These are phyloP conservation scores for Verticillium isaacii DNA, from an alignment of 2,329 filamentous ascomycete genomes.

Conservation along the genomic window DNA sequence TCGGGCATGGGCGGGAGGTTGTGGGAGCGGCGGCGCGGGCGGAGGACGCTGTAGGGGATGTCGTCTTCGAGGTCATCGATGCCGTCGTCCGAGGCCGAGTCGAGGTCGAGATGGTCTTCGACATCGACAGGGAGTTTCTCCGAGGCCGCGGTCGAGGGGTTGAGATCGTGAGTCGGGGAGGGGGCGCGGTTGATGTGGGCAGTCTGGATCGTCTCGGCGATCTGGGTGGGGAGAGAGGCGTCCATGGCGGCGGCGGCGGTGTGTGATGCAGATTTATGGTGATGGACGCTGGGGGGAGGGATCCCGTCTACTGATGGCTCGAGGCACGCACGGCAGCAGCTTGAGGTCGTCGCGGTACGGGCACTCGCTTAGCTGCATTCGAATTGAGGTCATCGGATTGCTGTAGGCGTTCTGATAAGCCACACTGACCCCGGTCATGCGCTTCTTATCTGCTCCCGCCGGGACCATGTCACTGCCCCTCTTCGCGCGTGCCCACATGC, in stretches of 20 bases:
- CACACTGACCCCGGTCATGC: not conserved
- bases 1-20: constrained; percentile 70
- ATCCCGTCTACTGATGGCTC: not conserved
- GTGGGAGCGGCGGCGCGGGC: constrained; percentile 41
- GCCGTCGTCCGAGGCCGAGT: constrained; percentile 32
- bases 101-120: constrained; percentile 25
- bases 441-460: not conserved
- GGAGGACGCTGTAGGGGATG: constrained; percentile 62
- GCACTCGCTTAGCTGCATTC: not conserved
- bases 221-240: constrained; percentile 55
- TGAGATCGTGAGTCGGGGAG: constrained; percentile 69
- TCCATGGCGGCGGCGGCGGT: constrained; percentile 30
- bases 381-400: not conserved
- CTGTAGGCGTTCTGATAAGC: not conserved
- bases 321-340: not conserved
- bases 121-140: constrained; percentile 50
- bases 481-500: not conserved
- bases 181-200: constrained; percentile 72
- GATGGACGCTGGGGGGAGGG: not conserved
- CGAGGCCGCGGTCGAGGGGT: constrained; percentile 72
- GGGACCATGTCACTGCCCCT: not conserved
- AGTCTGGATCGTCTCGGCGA: constrained; percentile 77
- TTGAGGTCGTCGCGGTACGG: not conserved
- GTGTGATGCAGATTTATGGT: not conserved
- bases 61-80: constrained; percentile 57